Percentiles rank a stretch among this genome's conserved stretches.
Conservation (phyloP, 371 early-diverging fungal species). For the Rhizopus arrhizus region DNA sequence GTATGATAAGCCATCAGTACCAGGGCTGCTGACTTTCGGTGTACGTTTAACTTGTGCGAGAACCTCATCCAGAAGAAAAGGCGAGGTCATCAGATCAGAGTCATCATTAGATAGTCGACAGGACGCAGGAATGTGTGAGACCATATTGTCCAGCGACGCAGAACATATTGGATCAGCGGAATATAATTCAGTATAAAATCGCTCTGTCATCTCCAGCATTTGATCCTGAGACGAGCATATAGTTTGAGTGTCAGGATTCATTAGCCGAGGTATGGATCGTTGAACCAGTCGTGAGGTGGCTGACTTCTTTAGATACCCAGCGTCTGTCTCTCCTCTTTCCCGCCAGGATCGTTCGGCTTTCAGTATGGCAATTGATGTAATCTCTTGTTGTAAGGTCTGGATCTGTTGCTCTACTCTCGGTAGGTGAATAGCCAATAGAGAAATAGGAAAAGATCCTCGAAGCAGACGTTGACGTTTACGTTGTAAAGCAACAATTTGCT, state of each 20-base stretch:
- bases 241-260: neutral
- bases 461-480: slow-evolving; percentile 4
- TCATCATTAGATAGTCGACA: neutral
- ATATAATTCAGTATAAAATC: slow-evolving; percentile 7
- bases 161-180: slow-evolving; percentile 4
- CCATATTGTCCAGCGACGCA: neutral
- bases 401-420: neutral
- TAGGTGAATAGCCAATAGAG: neutral
- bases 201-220: neutral
- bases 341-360: neutral
- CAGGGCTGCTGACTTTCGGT: slow-evolving; percentile 11
- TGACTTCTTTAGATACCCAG: neutral
- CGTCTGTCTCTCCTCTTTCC: slow-evolving; percentile 8
- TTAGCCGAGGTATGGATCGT: neutral
- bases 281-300: neutral
- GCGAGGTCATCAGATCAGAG: neutral
- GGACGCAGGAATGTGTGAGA: neutral
- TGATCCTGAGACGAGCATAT: neutral
- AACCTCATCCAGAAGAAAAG: slow-evolving; percentile 1
- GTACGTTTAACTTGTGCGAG: neutral
- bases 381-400: neutral
- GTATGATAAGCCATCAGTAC: slow-evolving; percentile 12
- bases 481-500: neutral
- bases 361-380: neutral
- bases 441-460: neutral